A percentile compares a stretch with the other conserved stretches of the same genome.
Conservation (phyloP, 2,329 filamentous ascomycete genomes). For the Didymella arachidicola region DNA sequence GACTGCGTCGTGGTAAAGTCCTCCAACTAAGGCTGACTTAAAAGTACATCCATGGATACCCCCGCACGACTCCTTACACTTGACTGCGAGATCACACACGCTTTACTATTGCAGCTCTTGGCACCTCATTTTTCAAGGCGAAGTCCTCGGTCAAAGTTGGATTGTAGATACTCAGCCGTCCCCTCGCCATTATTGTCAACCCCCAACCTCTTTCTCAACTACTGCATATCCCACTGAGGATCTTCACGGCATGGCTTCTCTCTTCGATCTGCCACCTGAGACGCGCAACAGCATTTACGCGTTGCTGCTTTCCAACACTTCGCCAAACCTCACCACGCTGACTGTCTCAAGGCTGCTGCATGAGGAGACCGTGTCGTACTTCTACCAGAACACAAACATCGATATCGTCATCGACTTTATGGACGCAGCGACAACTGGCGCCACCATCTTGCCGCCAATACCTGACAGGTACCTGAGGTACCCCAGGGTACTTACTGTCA, state of each 20-base stretch:
- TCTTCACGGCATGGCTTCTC: slow-evolving; percentile 17
- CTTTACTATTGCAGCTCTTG: neutral
- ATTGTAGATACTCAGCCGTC: neutral
- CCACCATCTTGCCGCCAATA: slow-evolving; percentile 1
- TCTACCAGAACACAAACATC: slow-evolving; percentile 30
- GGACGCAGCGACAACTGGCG: neutral
- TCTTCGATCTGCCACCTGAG: slow-evolving; percentile 28
- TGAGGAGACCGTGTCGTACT: slow-evolving; percentile 32
- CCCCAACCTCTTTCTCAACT: neutral
- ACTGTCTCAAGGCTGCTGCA: slow-evolving; percentile 27
- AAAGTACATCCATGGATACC: neutral
- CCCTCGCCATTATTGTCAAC: neutral
- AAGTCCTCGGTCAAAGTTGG: neutral
- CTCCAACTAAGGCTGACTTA: slow-evolving; percentile 6
- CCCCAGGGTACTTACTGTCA: neutral
- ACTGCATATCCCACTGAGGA: neutral
- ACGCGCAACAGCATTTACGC: slow-evolving; percentile 32
- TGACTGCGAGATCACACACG: neutral
- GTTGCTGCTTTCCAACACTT: slow-evolving; percentile 12
- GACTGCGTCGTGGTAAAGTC: neutral
- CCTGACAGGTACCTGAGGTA: slow-evolving; percentile 1
- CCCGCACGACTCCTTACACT: neutral
- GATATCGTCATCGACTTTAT: slow-evolving; percentile 23
- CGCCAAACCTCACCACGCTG: slow-evolving; percentile 22
- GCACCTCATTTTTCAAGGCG: neutral